Conservation (phyloP, 371 early-diverging fungal genomes). For the Entomophthora muscae region DNA sequence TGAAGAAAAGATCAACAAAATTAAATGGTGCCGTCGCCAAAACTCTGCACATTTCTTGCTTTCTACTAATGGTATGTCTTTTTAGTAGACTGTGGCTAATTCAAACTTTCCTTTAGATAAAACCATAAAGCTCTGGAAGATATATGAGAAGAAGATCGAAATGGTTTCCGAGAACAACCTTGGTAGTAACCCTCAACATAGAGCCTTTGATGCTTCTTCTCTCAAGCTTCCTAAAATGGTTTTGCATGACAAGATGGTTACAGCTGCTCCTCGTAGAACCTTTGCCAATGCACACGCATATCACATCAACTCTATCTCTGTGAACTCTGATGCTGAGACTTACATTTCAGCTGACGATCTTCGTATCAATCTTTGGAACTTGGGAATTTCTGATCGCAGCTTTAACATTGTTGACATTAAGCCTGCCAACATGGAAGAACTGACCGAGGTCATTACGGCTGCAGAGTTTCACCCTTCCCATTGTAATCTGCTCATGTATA, state of each 20-base stretch:
- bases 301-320: constrained; percentile 97
- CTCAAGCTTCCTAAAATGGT: constrained; percentile 71
- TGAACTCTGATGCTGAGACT: constrained; percentile 93
- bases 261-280: constrained; percentile 85
- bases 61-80: constrained; percentile 96
- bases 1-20: constrained; percentile 98
- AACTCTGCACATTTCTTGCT: constrained; percentile 91
- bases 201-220: constrained; percentile 16
- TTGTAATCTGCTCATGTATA: constrained; percentile 95
- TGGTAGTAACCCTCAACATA: constrained; percentile 31
- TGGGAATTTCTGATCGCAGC: constrained; percentile 88
- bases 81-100: no score
- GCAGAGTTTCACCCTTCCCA: constrained; percentile 93
- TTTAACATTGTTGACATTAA: constrained; percentile 99
- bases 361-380: constrained; percentile 96
- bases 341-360: constrained; percentile 96
- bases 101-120: constrained; percentile 81
- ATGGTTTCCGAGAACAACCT: constrained; percentile 79
- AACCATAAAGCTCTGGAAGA: constrained; percentile 98
- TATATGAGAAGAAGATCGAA: constrained; percentile 90
- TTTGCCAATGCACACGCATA: constrained; percentile 97
- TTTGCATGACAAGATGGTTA: constrained; percentile 88
- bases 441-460: constrained; percentile 97
- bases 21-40: constrained; percentile 89
- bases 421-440: constrained; percentile 96